Evolutionary conservation across 1,284 basidiomycete genomes (phyloP).

Genomic region (Cryptococcus amylolentus): DNA sequence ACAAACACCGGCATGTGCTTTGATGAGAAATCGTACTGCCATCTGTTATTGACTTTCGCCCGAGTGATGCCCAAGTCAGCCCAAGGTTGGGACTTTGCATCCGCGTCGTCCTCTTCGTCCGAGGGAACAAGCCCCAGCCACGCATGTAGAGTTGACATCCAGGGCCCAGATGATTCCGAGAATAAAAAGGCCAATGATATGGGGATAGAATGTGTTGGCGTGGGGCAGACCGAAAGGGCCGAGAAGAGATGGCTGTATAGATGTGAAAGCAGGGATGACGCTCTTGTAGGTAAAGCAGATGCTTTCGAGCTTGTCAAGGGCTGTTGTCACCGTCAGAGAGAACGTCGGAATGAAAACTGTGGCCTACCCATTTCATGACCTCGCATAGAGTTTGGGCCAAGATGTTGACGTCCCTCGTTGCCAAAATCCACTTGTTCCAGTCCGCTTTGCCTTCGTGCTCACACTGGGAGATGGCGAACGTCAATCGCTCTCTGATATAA

Average conservation of each 20-base stretch:
- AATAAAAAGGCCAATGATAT: constrained; percentile 39
- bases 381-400: constrained; percentile 25
- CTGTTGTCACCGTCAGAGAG: constrained; percentile 6
- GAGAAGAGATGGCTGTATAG: constrained; percentile 36
- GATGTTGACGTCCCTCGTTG: constrained; percentile 22
- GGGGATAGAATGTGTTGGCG: constrained; percentile 7
- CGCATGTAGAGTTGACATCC: constrained; percentile 33
- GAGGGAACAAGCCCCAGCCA: constrained; percentile 39
- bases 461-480: constrained; percentile 16
- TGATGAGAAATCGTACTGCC: constrained; percentile 35
- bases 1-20: constrained; percentile 42
- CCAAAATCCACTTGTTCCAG: constrained; percentile 27
- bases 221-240: constrained; percentile 16
- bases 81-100: constrained; percentile 38
- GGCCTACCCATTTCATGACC: constrained; percentile 34
- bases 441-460: constrained; percentile 2
- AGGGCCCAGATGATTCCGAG: constrained; percentile 24
- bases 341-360: background rate
- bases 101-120: constrained; percentile 22
- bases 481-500: constrained; percentile 32
- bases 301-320: constrained; percentile 21
- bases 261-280: constrained; percentile 34
- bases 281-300: constrained; percentile 25
- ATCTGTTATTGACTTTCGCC: constrained; percentile 9
- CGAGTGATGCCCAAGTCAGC: constrained; percentile 42